phyloP scores from a whole-genome alignment of 768 basidiomycete genomes.

The Daedalea quercina region DNA sequence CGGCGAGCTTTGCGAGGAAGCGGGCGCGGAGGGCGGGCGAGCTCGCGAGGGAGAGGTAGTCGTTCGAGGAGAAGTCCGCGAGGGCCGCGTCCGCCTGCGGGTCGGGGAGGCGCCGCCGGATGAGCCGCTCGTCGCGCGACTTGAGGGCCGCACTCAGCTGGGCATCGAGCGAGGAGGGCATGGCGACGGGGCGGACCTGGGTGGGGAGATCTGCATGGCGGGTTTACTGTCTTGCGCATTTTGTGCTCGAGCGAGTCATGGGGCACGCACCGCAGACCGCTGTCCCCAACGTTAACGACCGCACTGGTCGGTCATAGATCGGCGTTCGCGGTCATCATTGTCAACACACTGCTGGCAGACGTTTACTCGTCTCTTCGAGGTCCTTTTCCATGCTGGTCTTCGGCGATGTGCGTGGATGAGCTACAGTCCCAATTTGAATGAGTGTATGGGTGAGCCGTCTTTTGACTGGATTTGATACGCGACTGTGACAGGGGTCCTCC shows the following conservation, averaged over 20 bases:
- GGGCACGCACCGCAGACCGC: neutral
- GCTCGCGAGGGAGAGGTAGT: constrained; percentile 79
- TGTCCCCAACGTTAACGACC: neutral
- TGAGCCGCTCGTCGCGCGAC: constrained; percentile 59
- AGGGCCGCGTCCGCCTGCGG: constrained; percentile 34
- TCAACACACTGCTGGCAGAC: too few relatives aligned
- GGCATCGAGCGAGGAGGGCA: constrained; percentile 26
- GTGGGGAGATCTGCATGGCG: neutral
- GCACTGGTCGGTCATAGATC: constrained; percentile 6
- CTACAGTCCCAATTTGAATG: too few relatives aligned
- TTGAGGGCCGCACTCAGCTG: constrained; percentile 47
- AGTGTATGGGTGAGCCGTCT: too few relatives aligned
- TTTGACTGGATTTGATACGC: too few relatives aligned
- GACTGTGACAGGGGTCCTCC: too few relatives aligned
- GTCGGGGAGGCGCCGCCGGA: constrained; percentile 65
- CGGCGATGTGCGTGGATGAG: too few relatives aligned
- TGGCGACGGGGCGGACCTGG: constrained; percentile 5
- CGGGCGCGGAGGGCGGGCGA: constrained; percentile 47
- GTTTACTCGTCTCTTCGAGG: too few relatives aligned
- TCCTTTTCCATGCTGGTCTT: too few relatives aligned
- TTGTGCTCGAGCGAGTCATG: neutral
- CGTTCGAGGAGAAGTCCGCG: constrained; percentile 83
- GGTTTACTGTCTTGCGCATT: neutral
- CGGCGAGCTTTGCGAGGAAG: constrained; percentile 49
- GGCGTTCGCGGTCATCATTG: neutral